Percentiles rank a stretch among this genome's conserved stretches.
Conservation (phyloP, 2,329 filamentous ascomycete species). For the Fusarium fujikuroi region DNA sequence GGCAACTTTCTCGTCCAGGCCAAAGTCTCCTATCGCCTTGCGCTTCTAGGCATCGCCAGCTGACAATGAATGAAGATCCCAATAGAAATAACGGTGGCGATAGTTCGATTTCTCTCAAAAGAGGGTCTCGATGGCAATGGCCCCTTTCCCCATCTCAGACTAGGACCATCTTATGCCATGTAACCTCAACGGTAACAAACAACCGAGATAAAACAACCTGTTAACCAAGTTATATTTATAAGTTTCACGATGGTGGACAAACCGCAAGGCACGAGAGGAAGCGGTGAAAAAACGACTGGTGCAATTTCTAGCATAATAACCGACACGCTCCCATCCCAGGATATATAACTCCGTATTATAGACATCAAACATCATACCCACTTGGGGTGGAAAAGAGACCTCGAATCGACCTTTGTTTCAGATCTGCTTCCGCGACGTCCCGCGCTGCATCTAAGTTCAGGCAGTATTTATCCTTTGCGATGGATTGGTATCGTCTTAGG, state of each 20-base stretch:
- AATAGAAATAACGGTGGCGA: not conserved
- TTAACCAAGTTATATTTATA: not conserved
- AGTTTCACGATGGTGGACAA: not conserved
- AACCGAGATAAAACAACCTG: not conserved
- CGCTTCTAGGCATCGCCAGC: not conserved
- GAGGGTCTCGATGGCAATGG: not conserved
- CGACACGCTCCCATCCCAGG: not conserved
- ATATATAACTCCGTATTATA: slow-evolving; percentile 1
- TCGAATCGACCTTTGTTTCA: slow-evolving; percentile 2
- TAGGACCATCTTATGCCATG: not conserved
- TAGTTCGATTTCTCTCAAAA: not conserved
- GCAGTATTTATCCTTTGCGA: slow-evolving; percentile 27
- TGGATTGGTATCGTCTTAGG: slow-evolving; percentile 22
- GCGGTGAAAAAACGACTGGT: not conserved
- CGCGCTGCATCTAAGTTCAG: not conserved
- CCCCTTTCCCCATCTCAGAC: not conserved
- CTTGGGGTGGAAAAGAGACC: not conserved
- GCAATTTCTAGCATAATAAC: not conserved
- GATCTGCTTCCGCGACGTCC: not conserved
- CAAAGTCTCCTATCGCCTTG: not conserved
- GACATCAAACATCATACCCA: not conserved
- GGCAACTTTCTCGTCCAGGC: not conserved
- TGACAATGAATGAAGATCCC: not conserved
- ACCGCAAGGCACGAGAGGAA: not conserved
- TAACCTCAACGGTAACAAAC: not conserved